Evolutionary conservation across 2,329 filamentous ascomycete genomes (phyloP).

Genomic region (Arthroderma sp.): DNA sequence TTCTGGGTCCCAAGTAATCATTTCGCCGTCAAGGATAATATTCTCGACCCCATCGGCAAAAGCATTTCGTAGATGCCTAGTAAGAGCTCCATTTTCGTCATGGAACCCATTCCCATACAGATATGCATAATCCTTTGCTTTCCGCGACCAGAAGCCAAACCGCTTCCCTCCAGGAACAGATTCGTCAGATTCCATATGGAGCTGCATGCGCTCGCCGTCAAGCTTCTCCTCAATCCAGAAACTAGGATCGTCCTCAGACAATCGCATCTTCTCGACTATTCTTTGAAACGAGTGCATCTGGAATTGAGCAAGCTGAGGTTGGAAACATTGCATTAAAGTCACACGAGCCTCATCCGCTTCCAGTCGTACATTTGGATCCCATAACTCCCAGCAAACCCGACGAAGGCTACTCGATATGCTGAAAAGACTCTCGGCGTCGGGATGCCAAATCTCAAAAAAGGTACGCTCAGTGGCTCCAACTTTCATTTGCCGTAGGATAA

Average conservation of each 20-base stretch:
- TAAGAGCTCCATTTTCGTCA: slow-evolving; percentile 64
- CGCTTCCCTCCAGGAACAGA: slow-evolving; percentile 52
- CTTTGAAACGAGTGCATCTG: slow-evolving; percentile 71
- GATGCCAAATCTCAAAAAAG: slow-evolving; percentile 70
- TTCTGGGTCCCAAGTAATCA: slow-evolving; percentile 94
- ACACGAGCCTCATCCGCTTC: slow-evolving; percentile 64
- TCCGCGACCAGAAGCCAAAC: slow-evolving; percentile 88
- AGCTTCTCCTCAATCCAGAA: slow-evolving; percentile 99
- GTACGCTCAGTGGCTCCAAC: slow-evolving; percentile 74
- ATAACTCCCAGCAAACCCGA: slow-evolving; percentile 87
- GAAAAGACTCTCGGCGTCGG: slow-evolving; percentile 64
- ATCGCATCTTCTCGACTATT: slow-evolving; percentile 57
- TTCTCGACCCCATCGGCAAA: slow-evolving; percentile 69
- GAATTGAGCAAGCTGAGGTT: slow-evolving; percentile 87
- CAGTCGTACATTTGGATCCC: slow-evolving; percentile 57
- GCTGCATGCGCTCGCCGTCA: slow-evolving; percentile 91
- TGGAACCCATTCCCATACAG: slow-evolving; percentile 69
- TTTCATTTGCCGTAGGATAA: slow-evolving; percentile 72
- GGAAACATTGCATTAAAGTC: slow-evolving; percentile 83
- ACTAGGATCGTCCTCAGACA: slow-evolving; percentile 54
- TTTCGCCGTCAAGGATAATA: slow-evolving; percentile 89
- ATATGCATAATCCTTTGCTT: slow-evolving; percentile 92
- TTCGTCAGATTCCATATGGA: slow-evolving; percentile 73
- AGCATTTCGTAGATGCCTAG: slow-evolving; percentile 61
- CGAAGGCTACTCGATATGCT: slow-evolving; percentile 83